Conservation (phyloP, 2,329 filamentous ascomycete genomes). For the Cercospora beticola region DNA sequence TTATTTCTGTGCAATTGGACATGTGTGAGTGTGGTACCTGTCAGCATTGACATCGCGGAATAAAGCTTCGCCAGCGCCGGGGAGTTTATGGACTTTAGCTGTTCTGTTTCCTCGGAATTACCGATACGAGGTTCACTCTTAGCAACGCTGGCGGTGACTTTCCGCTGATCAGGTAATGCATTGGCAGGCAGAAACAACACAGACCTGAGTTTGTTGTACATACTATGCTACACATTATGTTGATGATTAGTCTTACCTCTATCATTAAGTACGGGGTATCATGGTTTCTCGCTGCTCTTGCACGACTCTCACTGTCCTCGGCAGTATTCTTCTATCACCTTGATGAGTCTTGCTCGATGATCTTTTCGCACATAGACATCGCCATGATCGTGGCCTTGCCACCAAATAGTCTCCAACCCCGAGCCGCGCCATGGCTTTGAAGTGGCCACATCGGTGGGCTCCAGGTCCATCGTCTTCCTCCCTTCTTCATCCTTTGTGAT, state of each 20-base stretch:
- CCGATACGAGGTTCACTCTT: neutral
- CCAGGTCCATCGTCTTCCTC: slow-evolving; percentile 29
- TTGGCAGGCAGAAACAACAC: neutral
- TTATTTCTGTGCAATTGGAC: neutral
- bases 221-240: neutral
- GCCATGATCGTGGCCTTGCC: slow-evolving; percentile 62
- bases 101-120: neutral
- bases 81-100: neutral
- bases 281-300: neutral
- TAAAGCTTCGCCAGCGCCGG: neutral
- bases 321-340: slow-evolving; percentile 32
- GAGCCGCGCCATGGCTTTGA: slow-evolving; percentile 37
- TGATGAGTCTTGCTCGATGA: slow-evolving; percentile 29
- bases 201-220: neutral
- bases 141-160: neutral
- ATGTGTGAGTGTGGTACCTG: neutral
- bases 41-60: neutral
- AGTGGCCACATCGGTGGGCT: slow-evolving; percentile 36
- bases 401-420: slow-evolving; percentile 61
- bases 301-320: neutral
- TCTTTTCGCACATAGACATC: slow-evolving; percentile 54
- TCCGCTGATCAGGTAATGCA: neutral
- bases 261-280: neutral
- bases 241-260: neutral
- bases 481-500: slow-evolving; percentile 23